Conservation (phyloP, 2,329 filamentous ascomycete species). For the Aspergillus costaricaensis region DNA sequence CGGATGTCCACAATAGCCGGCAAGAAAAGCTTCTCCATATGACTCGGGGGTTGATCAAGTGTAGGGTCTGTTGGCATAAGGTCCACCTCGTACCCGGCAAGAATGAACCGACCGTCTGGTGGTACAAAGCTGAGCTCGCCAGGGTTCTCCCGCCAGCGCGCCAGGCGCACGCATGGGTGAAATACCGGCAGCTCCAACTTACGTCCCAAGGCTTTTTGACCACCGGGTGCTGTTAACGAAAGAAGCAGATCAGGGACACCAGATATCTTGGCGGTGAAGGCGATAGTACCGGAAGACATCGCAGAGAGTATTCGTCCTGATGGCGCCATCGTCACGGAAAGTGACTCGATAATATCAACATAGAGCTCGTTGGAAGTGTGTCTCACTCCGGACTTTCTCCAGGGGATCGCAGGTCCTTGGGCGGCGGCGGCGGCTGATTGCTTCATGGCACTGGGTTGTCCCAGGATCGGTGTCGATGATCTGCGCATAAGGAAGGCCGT, state of each 20-base stretch:
- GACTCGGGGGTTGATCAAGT: slow-evolving; percentile 56
- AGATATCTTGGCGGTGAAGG: slow-evolving; percentile 92
- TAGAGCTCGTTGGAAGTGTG: slow-evolving; percentile 98
- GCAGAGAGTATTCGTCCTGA: slow-evolving; percentile 85
- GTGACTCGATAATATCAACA: slow-evolving; percentile 88
- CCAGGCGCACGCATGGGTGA: slow-evolving; percentile 88
- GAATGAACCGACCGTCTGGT: slow-evolving; percentile 88
- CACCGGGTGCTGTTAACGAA: slow-evolving; percentile 75
- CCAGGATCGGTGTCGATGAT: slow-evolving; percentile 45
- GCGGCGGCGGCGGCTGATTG: slow-evolving; percentile 37
- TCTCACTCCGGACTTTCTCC: slow-evolving; percentile 86
- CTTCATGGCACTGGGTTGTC: slow-evolving; percentile 43
- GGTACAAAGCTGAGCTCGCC: slow-evolving; percentile 95
- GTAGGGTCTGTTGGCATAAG: slow-evolving; percentile 71
- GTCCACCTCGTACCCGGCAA: slow-evolving; percentile 93
- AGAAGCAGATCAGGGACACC: slow-evolving; percentile 89
- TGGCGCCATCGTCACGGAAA: slow-evolving; percentile 84
- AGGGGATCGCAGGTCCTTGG: slow-evolving; percentile 67
- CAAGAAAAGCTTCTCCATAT: slow-evolving; percentile 68
- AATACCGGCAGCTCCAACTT: slow-evolving; percentile 89
- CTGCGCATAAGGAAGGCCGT: slow-evolving; percentile 8
- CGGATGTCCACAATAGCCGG: slow-evolving; percentile 81
- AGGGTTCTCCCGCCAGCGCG: slow-evolving; percentile 83
- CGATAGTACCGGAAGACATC: slow-evolving; percentile 87
- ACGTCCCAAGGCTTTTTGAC: slow-evolving; percentile 71